Evolutionary conservation across 2,329 filamentous ascomycete species (phyloP), one percentile per base, ranked within the genome.

Genomic region (Elsinoe perseae): DNA sequence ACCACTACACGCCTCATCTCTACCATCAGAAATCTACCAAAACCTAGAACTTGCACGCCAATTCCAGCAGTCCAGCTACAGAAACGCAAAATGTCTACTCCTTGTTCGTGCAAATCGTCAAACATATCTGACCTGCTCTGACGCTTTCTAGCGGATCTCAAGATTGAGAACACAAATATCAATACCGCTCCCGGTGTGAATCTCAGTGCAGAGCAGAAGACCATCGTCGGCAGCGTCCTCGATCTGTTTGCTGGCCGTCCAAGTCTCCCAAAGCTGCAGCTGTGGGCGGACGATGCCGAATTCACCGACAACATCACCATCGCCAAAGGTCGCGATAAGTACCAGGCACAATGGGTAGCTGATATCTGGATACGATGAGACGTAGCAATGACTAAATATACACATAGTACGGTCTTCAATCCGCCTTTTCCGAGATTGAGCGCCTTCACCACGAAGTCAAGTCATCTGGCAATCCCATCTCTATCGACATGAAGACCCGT

Each of bases 231-330:
- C 57, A 78, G 76, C 44, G 73, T 85, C 12, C 73, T 85, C 21
- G 82, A 85, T 64, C 76, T 85, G 48, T 85, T 84, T 64, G 78
- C 79, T 30, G 81, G 81, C 44, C 74, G 77, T 16, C 80, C 81
- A 0, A 80, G 79, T 1, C 73, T 83, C 2, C 74, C 75, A 38
- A 83, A 84, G 64, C 74, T 85, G 44, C 69, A 73, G 12, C 73
- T 85, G 21, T 85, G 82, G 82, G 72, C 72, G 50, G 79, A 79
- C 57, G 73, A 79, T 34, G 82, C 75, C 6, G 75, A 72, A 0
- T 85, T 85, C 66, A 67, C 74, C 27, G 82, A 85, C 64, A 80
- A 79, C 3, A 69, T 85, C 44, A 82, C 81, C 40, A 73, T 79
- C 32, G 80, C 82, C 1, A 64, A 70, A 20, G 82, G 82, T 7